phyloP scores from a whole-genome alignment of 257 asterid genomes.

The Solanum peruvianum region DNA sequence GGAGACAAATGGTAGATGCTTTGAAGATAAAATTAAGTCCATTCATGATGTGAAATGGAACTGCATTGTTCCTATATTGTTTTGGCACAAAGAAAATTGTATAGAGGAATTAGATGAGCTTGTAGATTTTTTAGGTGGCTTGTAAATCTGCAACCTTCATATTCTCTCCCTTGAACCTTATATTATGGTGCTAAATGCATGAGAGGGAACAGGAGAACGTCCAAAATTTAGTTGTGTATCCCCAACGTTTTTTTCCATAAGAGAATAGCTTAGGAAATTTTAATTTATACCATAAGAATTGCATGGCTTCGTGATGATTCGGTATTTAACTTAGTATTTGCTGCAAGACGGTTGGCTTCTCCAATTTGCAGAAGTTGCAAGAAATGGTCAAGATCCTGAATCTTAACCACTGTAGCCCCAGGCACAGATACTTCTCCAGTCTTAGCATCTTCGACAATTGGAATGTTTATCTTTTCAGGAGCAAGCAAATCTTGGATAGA shows the following conservation, averaged over 20 bases:
- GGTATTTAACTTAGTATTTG: conserved; percentile 80
- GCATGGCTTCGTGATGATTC: conserved; percentile 95
- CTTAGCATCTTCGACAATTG: conserved; percentile 74
- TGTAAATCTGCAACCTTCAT: not conserved
- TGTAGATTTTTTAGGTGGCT: not conserved
- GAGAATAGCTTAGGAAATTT: not conserved
- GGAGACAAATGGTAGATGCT: not conserved
- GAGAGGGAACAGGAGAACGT: not conserved
- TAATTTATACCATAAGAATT: conserved; percentile 61
- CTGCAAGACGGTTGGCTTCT: conserved; percentile 85
- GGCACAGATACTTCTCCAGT: conserved; percentile 80
- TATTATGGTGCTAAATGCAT: not conserved
- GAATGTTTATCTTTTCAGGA: conserved; percentile 70
- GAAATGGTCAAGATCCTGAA: conserved; percentile 61
- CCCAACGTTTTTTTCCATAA: not conserved
- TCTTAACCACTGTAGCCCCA: conserved; percentile 59
- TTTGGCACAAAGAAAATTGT: not conserved
- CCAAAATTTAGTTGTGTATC: not conserved
- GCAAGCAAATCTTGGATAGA: conserved; percentile 90
- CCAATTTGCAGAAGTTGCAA: conserved; percentile 58
- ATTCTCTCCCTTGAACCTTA: not conserved
- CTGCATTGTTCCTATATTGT: not conserved
- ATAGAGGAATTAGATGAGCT: not conserved
- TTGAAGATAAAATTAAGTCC: not conserved
- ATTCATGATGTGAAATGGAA: not conserved